Conservation (phyloP, 106 monocot species). For the Narthecium ossifragum region DNA sequence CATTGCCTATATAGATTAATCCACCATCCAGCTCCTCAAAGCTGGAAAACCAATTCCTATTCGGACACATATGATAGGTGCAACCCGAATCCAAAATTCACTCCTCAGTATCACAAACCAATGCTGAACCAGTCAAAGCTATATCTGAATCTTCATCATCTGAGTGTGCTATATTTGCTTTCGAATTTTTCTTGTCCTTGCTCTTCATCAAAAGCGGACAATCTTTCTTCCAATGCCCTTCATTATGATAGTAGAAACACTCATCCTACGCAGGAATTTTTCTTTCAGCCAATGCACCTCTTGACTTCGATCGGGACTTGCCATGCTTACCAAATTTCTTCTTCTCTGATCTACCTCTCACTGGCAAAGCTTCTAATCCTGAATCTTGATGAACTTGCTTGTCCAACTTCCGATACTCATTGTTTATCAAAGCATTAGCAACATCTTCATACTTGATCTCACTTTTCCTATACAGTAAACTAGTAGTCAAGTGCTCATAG, state of each 20-base stretch:
- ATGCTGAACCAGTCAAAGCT: not conserved
- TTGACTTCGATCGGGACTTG: not conserved
- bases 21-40: not conserved
- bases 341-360: not conserved
- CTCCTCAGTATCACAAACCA: not conserved
- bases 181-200: not conserved
- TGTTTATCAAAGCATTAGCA: no score
- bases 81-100: constrained; percentile 2
- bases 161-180: not conserved
- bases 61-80: not conserved
- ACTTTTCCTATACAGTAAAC: not conserved
- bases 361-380: not conserved
- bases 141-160: not conserved
- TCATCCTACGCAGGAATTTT: not conserved
- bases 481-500: not conserved
- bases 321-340: not conserved
- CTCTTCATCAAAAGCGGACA: not conserved
- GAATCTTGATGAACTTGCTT: not conserved
- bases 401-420: not conserved
- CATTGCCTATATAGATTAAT: not conserved
- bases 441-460: not conserved
- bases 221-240: not conserved
- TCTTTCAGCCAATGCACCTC: not conserved
- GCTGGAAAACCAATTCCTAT: not conserved
- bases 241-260: not conserved